Percentiles rank a stretch among this genome's conserved stretches.
Evolutionary conservation across 176 grass and related monocot genomes (phyloP).

Genomic region (Olyra latifolia): DNA sequence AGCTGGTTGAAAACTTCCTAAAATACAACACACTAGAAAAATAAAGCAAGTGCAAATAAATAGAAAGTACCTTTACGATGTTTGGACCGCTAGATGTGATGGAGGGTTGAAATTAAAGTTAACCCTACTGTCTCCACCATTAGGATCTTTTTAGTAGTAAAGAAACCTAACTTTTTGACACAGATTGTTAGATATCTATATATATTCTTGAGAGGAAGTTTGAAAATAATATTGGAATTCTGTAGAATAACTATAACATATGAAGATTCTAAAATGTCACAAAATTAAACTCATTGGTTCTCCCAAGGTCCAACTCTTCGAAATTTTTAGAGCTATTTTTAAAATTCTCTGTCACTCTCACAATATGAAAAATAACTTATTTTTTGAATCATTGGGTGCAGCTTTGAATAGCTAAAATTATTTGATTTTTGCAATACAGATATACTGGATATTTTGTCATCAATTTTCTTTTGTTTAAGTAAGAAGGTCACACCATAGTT

Average conservation of each 20-base stretch:
- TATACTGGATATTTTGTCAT: conserved; percentile 23
- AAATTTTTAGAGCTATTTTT: conserved; percentile 4
- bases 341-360: neutral
- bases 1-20: too few species aligned
- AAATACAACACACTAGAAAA: too few species aligned
- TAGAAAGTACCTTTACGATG: too few species aligned
- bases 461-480: conserved; percentile 27
- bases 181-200: neutral
- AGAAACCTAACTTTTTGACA: neutral
- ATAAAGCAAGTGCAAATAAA: too few species aligned
- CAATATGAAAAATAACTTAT: neutral
- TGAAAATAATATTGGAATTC: neutral
- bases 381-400: neutral
- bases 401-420: neutral
- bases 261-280: neutral
- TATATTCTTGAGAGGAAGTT: neutral
- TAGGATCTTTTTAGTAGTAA: too few species aligned
- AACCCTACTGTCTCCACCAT: too few species aligned
- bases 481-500: conserved; percentile 16
- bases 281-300: neutral
- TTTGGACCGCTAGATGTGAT: too few species aligned
- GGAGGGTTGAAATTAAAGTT: too few species aligned
- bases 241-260: neutral
- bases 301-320: neutral
- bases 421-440: conserved; percentile 6